Conservation (phyloP, 202 grass and related monocot species). For the Alloteropsis angusta region DNA sequence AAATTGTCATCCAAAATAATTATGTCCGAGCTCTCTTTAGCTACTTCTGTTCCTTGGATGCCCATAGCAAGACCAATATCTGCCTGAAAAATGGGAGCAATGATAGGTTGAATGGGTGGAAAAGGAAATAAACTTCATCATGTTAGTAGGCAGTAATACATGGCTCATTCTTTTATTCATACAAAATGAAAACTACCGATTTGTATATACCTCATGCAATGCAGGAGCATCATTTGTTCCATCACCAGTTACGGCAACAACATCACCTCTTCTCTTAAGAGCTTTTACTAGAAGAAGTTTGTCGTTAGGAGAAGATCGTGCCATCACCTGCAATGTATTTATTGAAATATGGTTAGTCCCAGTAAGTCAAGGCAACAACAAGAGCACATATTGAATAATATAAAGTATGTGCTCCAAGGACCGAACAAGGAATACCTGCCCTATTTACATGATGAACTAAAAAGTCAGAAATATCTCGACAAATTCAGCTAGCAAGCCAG, state of each 20-base stretch:
- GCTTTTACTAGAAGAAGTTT: constrained; percentile 71
- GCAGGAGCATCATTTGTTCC: constrained; percentile 91
- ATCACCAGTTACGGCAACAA: constrained; percentile 88
- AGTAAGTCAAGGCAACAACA: constrained; percentile 18
- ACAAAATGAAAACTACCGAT: constrained; percentile 14
- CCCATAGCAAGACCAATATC: constrained; percentile 94
- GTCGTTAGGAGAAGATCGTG: constrained; percentile 78
- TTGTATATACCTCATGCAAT: constrained; percentile 46
- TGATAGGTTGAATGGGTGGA: background rate
- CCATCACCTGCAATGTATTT: constrained; percentile 58
- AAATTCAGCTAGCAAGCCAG: constrained; percentile 21
- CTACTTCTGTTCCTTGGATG: constrained; percentile 89
- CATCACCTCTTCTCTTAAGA: constrained; percentile 54
- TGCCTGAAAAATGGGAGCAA: constrained; percentile 49
- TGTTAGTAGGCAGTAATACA: background rate
- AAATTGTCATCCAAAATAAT: constrained; percentile 92
- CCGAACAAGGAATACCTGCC: background rate
- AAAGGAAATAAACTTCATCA: background rate
- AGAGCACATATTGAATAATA: background rate
- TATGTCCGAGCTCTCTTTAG: constrained; percentile 90
- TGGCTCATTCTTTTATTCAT: background rate
- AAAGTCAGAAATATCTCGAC: background rate
- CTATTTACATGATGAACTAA: constrained; percentile 22
- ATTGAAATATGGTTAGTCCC: constrained; percentile 17
- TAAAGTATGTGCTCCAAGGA: background rate